Conservation (phyloP, 176 grass and related monocot species). For the Musa schizocarpa region DNA sequence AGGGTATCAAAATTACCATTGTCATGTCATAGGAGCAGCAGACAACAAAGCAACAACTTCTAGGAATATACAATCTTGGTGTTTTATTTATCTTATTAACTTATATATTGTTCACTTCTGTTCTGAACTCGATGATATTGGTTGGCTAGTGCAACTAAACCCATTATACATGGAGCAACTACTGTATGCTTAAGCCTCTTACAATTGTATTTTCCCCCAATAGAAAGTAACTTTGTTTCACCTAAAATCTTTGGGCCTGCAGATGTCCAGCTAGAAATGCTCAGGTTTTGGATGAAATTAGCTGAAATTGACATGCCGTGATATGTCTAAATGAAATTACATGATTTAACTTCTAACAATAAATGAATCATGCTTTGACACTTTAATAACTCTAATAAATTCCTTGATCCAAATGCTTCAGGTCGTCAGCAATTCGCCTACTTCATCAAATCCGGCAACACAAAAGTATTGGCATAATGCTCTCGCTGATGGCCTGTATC, state of each 20-base stretch:
- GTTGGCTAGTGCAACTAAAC: too few species aligned
- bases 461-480: conserved; percentile 63
- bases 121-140: background rate
- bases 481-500: conserved; percentile 62
- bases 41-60: background rate
- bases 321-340: too few species aligned
- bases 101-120: background rate
- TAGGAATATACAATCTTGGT: background rate
- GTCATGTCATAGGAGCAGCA: background rate
- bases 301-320: too few species aligned
- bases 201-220: background rate
- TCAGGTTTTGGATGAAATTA: too few species aligned
- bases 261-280: too few species aligned
- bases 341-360: too few species aligned
- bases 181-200: background rate
- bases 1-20: too few species aligned
- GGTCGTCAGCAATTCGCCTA: conserved; percentile 65
- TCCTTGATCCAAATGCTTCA: conserved; percentile 29
- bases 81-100: background rate
- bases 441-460: conserved; percentile 62
- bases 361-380: background rate
- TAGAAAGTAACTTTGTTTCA: too few species aligned
- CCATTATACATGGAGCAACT: too few species aligned
- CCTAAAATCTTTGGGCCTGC: too few species aligned
- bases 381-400: conserved; percentile 9